Evolutionary conservation across 1,139 yeast species (phyloP), one percentile per base, ranked within the genome.

Genomic region (Pneumocystis sp.): DNA sequence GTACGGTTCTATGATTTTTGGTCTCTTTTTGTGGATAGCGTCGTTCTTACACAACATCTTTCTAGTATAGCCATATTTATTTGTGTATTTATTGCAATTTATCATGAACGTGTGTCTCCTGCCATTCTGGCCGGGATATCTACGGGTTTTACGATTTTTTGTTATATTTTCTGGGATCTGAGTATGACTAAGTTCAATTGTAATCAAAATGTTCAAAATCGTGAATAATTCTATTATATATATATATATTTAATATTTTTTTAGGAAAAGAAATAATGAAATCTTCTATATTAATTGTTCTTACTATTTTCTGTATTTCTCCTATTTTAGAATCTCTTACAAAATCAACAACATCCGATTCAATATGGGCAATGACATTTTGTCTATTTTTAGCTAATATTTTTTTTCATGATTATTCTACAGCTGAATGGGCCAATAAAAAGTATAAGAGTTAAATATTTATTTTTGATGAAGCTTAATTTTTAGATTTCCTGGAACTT

Each of bases 281-380:
- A 73, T 86, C 95, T 0, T 82, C 89, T 2, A 69, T 83, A 15
- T 76, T 93, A 39, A 85, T 90, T 34, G 80, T 86, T 1, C 82
- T 91, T 68, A 82, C 88, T 3, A 77, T 91, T 62, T 77, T 90
- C 62, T 85, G 95, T 0, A 77, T 91, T 61, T 88, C 97, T 0
- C 98, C 98, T 0, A 93, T 93, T 2, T 79, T 93, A 65, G 87
- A 89, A 70, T 90, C 97, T 0, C 79, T 95, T 63, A 90, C 97
- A 0, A 83, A 84, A 70, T 87, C 96, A 0, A 89, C 97, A 0
- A 83, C 97, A 0, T 87, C 95, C 0, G 97, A 93, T 75, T 89
- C 97, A 21, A 89, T 95, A 68, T 93, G 98, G 97, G 90, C 96
- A 0, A 76, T 93, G 7, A 84, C 96, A 3, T 83, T 87, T 64